These are phyloP conservation scores for Trametes cingulata DNA, from an alignment of 768 basidiomycete species.

Conservation along the genomic window DNA sequence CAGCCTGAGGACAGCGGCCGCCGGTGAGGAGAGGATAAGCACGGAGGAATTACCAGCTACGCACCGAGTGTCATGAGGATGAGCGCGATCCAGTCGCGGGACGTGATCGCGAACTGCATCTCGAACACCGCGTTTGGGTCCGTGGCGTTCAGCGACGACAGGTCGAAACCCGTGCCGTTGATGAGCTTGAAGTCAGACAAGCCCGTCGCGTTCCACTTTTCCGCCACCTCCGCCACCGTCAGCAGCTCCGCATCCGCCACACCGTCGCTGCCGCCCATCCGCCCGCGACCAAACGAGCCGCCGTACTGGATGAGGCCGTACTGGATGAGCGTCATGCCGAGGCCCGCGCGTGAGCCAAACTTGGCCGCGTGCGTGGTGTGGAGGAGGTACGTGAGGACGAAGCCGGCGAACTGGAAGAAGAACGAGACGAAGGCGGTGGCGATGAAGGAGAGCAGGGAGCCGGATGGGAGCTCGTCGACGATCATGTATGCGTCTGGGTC, in stretches of 20 bases:
- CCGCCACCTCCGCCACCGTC: constrained; percentile 17
- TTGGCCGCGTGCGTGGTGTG: constrained; percentile 92
- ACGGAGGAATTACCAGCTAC: too few relatives aligned
- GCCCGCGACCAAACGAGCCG: neutral
- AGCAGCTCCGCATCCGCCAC: constrained; percentile 2
- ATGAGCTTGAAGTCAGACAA: constrained; percentile 14
- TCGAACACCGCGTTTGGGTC: constrained; percentile 18
- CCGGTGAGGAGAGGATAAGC: neutral
- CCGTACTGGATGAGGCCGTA: constrained; percentile 59
- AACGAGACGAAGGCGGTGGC: constrained; percentile 84
- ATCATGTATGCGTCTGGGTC: constrained; percentile 66
- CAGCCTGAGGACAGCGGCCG: constrained; percentile 54
- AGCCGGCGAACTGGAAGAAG: constrained; percentile 97
- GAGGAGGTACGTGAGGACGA: constrained; percentile 89
- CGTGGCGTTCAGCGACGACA: constrained; percentile 13
- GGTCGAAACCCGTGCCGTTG: constrained; percentile 24
- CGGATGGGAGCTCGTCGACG: constrained; percentile 89
- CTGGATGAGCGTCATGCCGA: constrained; percentile 95
- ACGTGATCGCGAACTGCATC: constrained; percentile 40
- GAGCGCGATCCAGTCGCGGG: constrained; percentile 89
- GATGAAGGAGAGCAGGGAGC: constrained; percentile 71
- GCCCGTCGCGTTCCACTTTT: constrained; percentile 9
- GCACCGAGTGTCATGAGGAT: constrained; percentile 85
- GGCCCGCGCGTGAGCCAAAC: constrained; percentile 89
- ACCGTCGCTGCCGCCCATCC: constrained; percentile 16